phyloP scores from a whole-genome alignment of 192 early-diverging fungal species.

The Coemansia sp. region DNA sequence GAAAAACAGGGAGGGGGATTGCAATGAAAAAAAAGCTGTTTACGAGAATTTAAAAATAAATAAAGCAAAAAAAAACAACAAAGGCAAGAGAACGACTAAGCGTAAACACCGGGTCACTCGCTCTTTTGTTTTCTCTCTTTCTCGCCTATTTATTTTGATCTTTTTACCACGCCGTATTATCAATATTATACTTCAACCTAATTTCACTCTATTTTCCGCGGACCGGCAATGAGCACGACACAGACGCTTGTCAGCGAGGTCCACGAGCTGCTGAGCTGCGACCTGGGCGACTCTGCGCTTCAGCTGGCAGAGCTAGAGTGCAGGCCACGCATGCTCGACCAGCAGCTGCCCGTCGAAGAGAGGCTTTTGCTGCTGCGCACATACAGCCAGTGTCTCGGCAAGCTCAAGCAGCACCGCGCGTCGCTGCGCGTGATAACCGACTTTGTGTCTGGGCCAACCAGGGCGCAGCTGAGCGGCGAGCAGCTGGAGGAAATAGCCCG shows the following conservation, averaged over 20 bases:
- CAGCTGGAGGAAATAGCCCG: constrained; percentile 37
- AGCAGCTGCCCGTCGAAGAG: constrained; percentile 9
- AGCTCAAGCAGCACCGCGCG: constrained; percentile 24
- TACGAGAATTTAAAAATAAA: no score
- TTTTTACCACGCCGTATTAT: no score
- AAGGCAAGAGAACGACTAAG: neutral
- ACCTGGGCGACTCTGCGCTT: constrained; percentile 39
- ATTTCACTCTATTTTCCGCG: neutral
- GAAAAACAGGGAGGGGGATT: neutral
- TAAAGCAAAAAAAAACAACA: neutral
- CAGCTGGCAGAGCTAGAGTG: constrained; percentile 47
- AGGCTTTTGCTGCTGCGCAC: constrained; percentile 22
- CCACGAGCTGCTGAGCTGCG: constrained; percentile 40
- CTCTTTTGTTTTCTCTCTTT: neutral
- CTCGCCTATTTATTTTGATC: neutral
- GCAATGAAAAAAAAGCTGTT: constrained; percentile 1
- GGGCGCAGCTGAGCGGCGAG: constrained; percentile 17
- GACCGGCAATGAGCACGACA: constrained; percentile 5
- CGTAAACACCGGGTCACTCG: no score
- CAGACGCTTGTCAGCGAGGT: constrained; percentile 26
- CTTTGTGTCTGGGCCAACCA: constrained; percentile 19
- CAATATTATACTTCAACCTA: no score
- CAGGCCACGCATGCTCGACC: constrained; percentile 14
- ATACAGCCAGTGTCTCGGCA: constrained; percentile 14
- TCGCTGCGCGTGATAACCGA: constrained; percentile 31